Percentiles rank a stretch among this genome's conserved stretches.
Evolutionary conservation across 208 protist genomes (phyloP).

Genomic region (Naegleria fowleri): DNA sequence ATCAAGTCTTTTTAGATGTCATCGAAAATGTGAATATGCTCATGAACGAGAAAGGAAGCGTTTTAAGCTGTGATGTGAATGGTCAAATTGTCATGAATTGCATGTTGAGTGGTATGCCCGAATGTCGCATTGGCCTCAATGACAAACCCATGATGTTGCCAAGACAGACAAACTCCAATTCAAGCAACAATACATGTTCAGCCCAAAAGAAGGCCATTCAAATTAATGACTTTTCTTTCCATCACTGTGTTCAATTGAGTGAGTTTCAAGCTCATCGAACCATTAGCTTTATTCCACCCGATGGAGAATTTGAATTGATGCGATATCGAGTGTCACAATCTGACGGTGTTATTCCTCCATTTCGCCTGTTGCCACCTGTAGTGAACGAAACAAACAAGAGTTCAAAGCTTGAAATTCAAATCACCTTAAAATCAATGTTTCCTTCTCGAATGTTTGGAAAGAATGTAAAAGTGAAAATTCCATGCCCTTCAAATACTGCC

Average conservation of each 20-base stretch:
- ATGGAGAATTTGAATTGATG: constrained; percentile 78
- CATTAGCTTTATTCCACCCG: constrained; percentile 73
- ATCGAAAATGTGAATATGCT: constrained; percentile 71
- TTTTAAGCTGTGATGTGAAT: neutral
- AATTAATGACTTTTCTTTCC: constrained; percentile 68
- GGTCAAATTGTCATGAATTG: constrained; percentile 59
- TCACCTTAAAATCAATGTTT: too few relatives aligned
- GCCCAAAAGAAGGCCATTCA: constrained; percentile 45
- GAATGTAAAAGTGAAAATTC: too few relatives aligned
- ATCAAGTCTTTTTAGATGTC: constrained; percentile 83
- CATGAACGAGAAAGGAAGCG: constrained; percentile 43
- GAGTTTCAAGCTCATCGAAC: constrained; percentile 60
- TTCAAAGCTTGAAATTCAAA: too few relatives aligned
- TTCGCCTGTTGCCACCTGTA: too few relatives aligned
- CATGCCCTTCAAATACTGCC: too few relatives aligned
- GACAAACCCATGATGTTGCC: constrained; percentile 57
- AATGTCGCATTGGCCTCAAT: constrained; percentile 62
- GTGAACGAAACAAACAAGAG: too few relatives aligned
- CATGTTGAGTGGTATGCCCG: constrained; percentile 73
- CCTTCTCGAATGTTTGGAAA: too few relatives aligned
- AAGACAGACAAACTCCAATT: constrained; percentile 57
- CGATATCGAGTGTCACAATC: constrained; percentile 50
- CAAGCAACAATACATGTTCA: too few relatives aligned
- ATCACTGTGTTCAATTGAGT: constrained; percentile 64
- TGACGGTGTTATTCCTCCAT: too few relatives aligned